Evolutionary conservation across 1,284 basidiomycete species (phyloP).

Genomic region (Athelia sp.): DNA sequence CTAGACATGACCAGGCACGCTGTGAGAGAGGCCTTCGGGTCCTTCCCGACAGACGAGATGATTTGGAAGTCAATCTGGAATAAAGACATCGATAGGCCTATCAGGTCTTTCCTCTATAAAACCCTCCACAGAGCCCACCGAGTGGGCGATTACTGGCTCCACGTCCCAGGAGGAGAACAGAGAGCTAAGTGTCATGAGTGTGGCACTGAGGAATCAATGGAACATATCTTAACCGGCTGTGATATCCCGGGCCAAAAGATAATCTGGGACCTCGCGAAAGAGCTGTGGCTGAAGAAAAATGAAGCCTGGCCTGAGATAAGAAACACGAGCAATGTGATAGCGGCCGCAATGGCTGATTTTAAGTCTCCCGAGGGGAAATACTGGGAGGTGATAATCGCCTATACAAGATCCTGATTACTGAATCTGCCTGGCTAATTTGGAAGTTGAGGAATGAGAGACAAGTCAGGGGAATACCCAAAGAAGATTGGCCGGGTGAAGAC

Average conservation of each 20-base stretch:
- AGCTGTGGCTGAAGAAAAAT: slow-evolving; percentile 5
- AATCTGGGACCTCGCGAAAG: slow-evolving; percentile 10
- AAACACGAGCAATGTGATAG: slow-evolving; percentile 9
- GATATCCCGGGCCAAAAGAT: slow-evolving; percentile 3
- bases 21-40: not conserved
- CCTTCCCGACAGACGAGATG: not conserved
- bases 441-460: slow-evolving; percentile 19
- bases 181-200: slow-evolving; percentile 9
- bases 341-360: slow-evolving; percentile 3
- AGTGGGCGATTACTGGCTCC: slow-evolving; percentile 8
- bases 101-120: slow-evolving; percentile 8
- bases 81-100: slow-evolving; percentile 3
- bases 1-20: not conserved
- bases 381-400: slow-evolving; percentile 9
- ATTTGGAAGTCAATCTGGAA: slow-evolving; percentile 7
- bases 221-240: slow-evolving; percentile 17
- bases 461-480: slow-evolving; percentile 6
- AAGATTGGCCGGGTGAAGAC: not conserved
- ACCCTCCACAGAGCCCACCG: slow-evolving; percentile 6
- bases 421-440: slow-evolving; percentile 26
- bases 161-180: slow-evolving; percentile 4
- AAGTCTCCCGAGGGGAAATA: slow-evolving; percentile 4
- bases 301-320: slow-evolving; percentile 5
- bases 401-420: slow-evolving; percentile 21
- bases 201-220: slow-evolving; percentile 10